Evolutionary conservation across 805 yeast species (phyloP).

Genomic region (Starmerella khaoyaiensis): DNA sequence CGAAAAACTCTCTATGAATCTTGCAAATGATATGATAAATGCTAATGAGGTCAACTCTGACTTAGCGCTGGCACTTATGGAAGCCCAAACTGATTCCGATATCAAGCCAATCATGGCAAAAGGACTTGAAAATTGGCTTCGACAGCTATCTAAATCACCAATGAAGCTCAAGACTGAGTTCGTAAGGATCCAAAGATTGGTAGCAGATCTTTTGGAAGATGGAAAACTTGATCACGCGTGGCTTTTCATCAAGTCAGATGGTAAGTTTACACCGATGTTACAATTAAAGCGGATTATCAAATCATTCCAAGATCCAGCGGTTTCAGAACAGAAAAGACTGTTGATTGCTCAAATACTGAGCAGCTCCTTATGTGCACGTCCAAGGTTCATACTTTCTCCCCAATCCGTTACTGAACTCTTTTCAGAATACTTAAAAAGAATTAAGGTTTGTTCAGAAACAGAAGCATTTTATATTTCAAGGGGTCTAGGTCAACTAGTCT

Average conservation of each 20-base stretch:
- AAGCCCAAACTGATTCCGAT: background rate
- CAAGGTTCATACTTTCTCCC: slow-evolving; percentile 9
- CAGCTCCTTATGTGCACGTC: slow-evolving; percentile 8
- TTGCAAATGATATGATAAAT: background rate
- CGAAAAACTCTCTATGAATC: background rate
- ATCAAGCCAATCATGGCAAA: slow-evolving; percentile 1
- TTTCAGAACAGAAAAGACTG: too few relatives aligned
- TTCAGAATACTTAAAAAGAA: background rate
- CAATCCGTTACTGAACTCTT: slow-evolving; percentile 5
- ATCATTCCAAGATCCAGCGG: too few relatives aligned
- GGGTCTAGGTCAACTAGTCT: slow-evolving; percentile 10
- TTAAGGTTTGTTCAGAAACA: slow-evolving; percentile 3
- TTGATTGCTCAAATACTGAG: slow-evolving; percentile 7
- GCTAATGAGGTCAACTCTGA: background rate
- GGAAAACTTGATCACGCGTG: too few relatives aligned
- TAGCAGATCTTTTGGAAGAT: too few relatives aligned
- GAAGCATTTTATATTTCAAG: slow-evolving; percentile 3
- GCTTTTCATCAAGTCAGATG: too few relatives aligned
- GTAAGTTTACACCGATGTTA: too few relatives aligned
- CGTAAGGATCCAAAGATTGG: too few relatives aligned
- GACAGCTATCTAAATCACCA: too few relatives aligned
- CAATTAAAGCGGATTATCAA: too few relatives aligned
- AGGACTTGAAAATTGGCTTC: background rate
- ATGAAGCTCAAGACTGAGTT: background rate
- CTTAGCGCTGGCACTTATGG: slow-evolving; percentile 1